Evolutionary conservation across 1,284 basidiomycete species (phyloP), one percentile per base, ranked within the genome.

Genomic region (Wallemia ichthyophaga): DNA sequence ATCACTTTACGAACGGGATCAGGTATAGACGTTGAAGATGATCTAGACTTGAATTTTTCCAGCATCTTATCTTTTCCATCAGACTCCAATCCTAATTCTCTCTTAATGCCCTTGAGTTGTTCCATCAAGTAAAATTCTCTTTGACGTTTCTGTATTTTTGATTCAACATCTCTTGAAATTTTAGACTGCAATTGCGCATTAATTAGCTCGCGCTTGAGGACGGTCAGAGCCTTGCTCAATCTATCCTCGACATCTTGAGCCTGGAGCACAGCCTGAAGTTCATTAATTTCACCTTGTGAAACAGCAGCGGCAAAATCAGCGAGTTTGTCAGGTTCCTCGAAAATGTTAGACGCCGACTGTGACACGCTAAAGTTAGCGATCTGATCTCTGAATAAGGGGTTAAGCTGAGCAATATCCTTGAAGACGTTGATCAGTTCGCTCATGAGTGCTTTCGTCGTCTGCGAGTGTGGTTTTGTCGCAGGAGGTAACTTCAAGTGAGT

Each of bases 81-180:
- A 28, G 81, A 83, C 71, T 92, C 88, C 79, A 96, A 86, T 2
- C 92, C 92, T 5, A 98, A 76, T 71, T 96, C 94, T 74, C 92
- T 94, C 76, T 98, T 96, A 72, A 99, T 98, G 1, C 87, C 89
- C 71, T 94, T 95, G 62, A 98, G 78, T 72, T 98, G 94, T 70
- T 99, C 94, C 84, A 88, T 91, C 61, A 99, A 75, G 71, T 94
- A 96, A 68, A 94, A 96, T 73, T 98, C 94, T 61, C 91, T 76
- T 69, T 98, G 92, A 17, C 91, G 77, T 71, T 96, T 96, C 58
- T 88, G 88, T 62, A 98, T 95, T 75, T 95, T 95, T 73, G 74
- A 79, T 69, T 98, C 89, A 24, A 98, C 89, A 65, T 98, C 92
- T 48, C 86, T 78, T 15, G 83, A 82, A 61, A 98, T 85, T 73